Evolutionary conservation across 352 stramenopile genomes (phyloP).

Genomic region (Phytophthora melonis): DNA sequence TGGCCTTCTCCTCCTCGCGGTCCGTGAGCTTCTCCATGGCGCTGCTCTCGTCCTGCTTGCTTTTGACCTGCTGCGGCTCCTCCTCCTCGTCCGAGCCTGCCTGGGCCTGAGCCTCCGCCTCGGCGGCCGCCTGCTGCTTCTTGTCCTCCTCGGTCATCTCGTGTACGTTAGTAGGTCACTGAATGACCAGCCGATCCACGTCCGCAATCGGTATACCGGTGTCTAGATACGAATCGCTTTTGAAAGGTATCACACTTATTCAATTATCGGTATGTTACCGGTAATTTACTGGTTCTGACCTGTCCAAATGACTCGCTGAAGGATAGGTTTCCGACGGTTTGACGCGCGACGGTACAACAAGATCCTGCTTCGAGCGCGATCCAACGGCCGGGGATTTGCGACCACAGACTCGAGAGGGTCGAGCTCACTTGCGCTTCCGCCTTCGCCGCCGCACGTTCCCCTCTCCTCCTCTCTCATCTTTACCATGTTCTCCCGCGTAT

Average conservation of each 20-base stretch:
- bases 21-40: constrained; percentile 90
- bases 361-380: constrained; percentile 25
- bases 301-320: too few relatives aligned
- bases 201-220: not conserved
- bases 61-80: constrained; percentile 71
- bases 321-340: constrained; percentile 16
- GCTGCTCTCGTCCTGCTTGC: constrained; percentile 82
- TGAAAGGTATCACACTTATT: not conserved
- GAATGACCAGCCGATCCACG: constrained; percentile 26
- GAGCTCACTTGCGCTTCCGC: constrained; percentile 46
- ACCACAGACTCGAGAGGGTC: constrained; percentile 17
- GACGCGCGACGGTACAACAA: constrained; percentile 24
- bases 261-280: not conserved
- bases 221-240: not conserved
- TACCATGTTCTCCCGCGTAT: constrained; percentile 74
- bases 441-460: constrained; percentile 42
- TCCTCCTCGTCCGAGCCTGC: constrained; percentile 67
- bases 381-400: constrained; percentile 17
- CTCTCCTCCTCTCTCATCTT: not conserved
- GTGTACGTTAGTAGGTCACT: not conserved
- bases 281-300: not conserved
- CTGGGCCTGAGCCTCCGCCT: constrained; percentile 28
- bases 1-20: constrained; percentile 87
- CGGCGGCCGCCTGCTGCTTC: constrained; percentile 38
- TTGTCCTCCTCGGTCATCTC: constrained; percentile 39